Evolutionary conservation across 257 asterid genomes (phyloP).

Genomic region (Fraxinus pennsylvanica): DNA sequence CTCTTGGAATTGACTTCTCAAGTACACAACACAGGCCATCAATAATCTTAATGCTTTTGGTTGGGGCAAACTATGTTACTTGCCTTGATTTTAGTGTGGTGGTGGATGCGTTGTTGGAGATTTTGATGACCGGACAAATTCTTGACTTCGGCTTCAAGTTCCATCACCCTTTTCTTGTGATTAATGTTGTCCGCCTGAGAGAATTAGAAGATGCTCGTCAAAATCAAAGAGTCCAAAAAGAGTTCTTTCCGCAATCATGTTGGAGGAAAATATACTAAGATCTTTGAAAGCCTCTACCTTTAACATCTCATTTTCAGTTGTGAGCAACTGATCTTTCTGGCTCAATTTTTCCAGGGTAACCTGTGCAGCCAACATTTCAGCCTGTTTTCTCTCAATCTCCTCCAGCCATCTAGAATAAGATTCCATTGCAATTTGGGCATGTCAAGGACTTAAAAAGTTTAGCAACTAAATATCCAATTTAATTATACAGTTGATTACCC

Average conservation of each 20-base stretch:
- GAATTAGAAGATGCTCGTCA: conserved; percentile 17
- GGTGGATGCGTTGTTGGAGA: conserved; percentile 96
- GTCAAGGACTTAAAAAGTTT: conserved; percentile 16
- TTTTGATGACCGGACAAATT: conserved; percentile 93
- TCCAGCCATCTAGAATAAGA: conserved; percentile 75
- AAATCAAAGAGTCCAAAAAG: conserved; percentile 16
- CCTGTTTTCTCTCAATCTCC: conserved; percentile 91
- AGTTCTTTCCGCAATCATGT: conserved; percentile 4
- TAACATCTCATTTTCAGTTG: conserved; percentile 73
- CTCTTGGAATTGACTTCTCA: neutral
- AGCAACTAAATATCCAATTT: conserved; percentile 12
- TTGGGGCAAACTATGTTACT: neutral
- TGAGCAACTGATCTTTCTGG: conserved; percentile 56
- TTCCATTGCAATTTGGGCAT: conserved; percentile 4
- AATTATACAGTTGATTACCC: conserved; percentile 50
- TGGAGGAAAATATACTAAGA: neutral
- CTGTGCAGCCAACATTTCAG: conserved; percentile 80
- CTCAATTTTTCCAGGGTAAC: conserved; percentile 69
- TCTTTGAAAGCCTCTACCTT: conserved; percentile 49
- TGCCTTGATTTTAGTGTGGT: conserved; percentile 95
- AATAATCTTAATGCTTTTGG: neutral
- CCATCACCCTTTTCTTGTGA: conserved; percentile 66
- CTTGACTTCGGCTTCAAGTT: conserved; percentile 74
- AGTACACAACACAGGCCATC: neutral
- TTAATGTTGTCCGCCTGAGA: conserved; percentile 64